These are phyloP conservation scores for Coemansia sp. DNA, from an alignment of 192 early-diverging fungal genomes.

Conservation along the genomic window DNA sequence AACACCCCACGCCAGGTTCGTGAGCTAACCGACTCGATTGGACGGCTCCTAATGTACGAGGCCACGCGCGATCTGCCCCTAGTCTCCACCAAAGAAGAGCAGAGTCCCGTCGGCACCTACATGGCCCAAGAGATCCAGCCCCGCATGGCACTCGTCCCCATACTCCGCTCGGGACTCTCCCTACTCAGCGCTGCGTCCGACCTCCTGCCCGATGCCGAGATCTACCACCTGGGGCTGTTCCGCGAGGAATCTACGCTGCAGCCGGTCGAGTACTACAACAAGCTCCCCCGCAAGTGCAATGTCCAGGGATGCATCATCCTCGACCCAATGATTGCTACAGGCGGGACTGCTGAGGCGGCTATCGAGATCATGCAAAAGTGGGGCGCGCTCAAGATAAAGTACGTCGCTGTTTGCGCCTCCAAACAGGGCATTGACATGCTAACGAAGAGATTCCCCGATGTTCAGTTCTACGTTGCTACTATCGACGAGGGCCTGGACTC, in stretches of 20 bases:
- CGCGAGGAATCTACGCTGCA: slow-evolving; percentile 75
- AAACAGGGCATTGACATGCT: slow-evolving; percentile 50
- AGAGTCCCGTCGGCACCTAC: slow-evolving; percentile 56
- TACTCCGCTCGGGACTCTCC: slow-evolving; percentile 64
- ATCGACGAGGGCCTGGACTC: slow-evolving; percentile 60
- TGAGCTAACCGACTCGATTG: slow-evolving; percentile 56
- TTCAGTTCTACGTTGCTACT: slow-evolving; percentile 56
- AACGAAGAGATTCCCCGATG: slow-evolving; percentile 55
- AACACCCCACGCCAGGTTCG: slow-evolving; percentile 55
- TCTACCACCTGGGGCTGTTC: slow-evolving; percentile 79
- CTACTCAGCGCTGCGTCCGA: slow-evolving; percentile 57
- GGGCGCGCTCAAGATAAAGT: slow-evolving; percentile 72
- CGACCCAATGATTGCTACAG: slow-evolving; percentile 84
- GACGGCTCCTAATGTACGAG: slow-evolving; percentile 61
- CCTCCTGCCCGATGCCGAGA: slow-evolving; percentile 66
- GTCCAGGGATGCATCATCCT: slow-evolving; percentile 71
- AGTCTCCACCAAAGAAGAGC: slow-evolving; percentile 17
- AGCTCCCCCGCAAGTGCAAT: slow-evolving; percentile 67
- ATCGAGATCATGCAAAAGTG: slow-evolving; percentile 77
- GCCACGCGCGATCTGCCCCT: slow-evolving; percentile 55
- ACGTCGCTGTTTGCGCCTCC: slow-evolving; percentile 63
- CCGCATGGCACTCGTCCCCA: slow-evolving; percentile 59
- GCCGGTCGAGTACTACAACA: slow-evolving; percentile 94
- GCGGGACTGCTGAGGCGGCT: slow-evolving; percentile 73
- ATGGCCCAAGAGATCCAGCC: slow-evolving; percentile 26